Evolutionary conservation across 176 grass and related monocot species (phyloP), one percentile per base, ranked within the genome.

Genomic region (Raddia guianensis): DNA sequence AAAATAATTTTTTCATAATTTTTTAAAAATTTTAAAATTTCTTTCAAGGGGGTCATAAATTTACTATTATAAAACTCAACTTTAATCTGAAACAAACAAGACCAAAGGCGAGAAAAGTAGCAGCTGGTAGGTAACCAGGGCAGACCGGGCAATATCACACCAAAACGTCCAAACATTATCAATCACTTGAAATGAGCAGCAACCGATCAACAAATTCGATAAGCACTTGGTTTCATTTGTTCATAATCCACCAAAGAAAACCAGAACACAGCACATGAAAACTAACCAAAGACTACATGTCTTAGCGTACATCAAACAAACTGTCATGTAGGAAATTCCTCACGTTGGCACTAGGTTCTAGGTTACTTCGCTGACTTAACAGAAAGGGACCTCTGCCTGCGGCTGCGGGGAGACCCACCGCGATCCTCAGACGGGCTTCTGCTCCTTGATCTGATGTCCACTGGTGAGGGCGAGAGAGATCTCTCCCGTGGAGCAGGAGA

Each of bases 391-490:
- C 35, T 74, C 76, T 80, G 44, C 52, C 46, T 69, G 70, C 0
- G 33, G 2, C 46, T 69, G 70, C 0, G 33, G 2, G 81, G 70
- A 68, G 86, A 88, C 37, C 53, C 77, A 7, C 10, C 42, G 1
- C 79, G 60, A 52, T 85, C 75, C 8, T 81, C 82, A 2, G 66
- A 53, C 0, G 79, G 80, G 70, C 83, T 90, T 15, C 27, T 21
- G 40, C 91, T 93, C 66, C 71, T 78, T 49, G 91, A 93, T 70
- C 75, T 66, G 78, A 65, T 84, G 52, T 63, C 70, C 48, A 76
- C 75, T 15, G 88, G 85, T 27, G 91, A 90, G 20, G 12, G 55
- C 0, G 84, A 90, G 12, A 57, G 13, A 47, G 87, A 90, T 57
- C 84, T 79, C 62, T 86, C 82, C 19, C 78, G 64, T 8, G 53